phyloP scores from a whole-genome alignment of 257 asterid species.

The Fraxinus pennsylvanica region DNA sequence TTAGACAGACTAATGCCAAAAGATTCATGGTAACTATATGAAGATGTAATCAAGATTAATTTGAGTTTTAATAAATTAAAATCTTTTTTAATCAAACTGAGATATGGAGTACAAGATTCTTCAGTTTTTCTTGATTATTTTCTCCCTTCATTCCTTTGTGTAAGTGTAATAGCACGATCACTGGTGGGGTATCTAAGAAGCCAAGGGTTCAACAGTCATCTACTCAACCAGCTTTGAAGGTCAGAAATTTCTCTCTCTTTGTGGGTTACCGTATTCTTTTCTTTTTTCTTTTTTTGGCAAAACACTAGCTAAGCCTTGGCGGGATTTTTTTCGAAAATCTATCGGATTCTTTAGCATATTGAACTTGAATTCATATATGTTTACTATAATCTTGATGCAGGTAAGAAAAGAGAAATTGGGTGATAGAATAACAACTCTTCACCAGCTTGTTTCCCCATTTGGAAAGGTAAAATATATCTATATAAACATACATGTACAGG shows the following conservation, averaged over 20 bases:
- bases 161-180: slow-evolving; percentile 69
- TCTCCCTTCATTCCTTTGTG: slow-evolving; percentile 11
- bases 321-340: background rate
- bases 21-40: too few relatives aligned
- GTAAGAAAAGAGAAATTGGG: slow-evolving; percentile 93
- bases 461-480: slow-evolving; percentile 68
- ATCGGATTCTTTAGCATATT: background rate
- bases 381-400: slow-evolving; percentile 37
- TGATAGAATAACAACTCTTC: slow-evolving; percentile 92
- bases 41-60: background rate
- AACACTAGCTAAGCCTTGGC: background rate
- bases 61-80: background rate
- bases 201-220: slow-evolving; percentile 85
- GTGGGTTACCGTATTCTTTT: background rate
- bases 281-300: background rate
- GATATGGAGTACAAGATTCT: background rate
- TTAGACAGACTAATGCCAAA: too few relatives aligned
- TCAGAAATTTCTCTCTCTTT: slow-evolving; percentile 30
- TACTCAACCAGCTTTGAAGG: slow-evolving; percentile 86
- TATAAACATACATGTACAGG: background rate
- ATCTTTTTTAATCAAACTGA: background rate
- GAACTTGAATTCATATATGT: background rate
- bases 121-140: background rate
- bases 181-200: slow-evolving; percentile 78
- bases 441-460: slow-evolving; percentile 96